A percentile compares a stretch with the other conserved stretches of the same genome.
These are phyloP conservation scores for Trypethelium eluteriae DNA, from an alignment of 495 filamentous ascomycete genomes.

Conservation along the genomic window DNA sequence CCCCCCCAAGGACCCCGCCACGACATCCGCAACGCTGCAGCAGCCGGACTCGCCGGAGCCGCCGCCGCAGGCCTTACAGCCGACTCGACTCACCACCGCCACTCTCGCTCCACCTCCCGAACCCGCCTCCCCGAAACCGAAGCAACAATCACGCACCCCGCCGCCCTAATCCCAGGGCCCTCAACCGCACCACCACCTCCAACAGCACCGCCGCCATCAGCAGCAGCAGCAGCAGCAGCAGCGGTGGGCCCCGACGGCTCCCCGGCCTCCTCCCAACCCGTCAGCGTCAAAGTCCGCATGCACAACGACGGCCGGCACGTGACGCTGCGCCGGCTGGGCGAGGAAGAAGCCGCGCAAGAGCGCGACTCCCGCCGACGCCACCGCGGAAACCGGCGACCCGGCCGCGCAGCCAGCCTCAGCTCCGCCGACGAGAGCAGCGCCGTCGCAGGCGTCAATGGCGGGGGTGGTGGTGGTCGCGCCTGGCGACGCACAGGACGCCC, in stretches of 20 bases:
- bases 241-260: slow-evolving; percentile 34
- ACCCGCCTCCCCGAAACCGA: slow-evolving; percentile 39
- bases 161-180: too few species aligned
- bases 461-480: slow-evolving; percentile 24
- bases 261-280: slow-evolving; percentile 42
- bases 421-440: slow-evolving; percentile 28
- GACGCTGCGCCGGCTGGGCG: slow-evolving; percentile 70
- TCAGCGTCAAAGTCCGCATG: slow-evolving; percentile 73
- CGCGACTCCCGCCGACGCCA: slow-evolving; percentile 48
- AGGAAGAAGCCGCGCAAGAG: slow-evolving; percentile 66
- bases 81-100: slow-evolving; percentile 30
- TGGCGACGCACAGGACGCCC: slow-evolving; percentile 25
- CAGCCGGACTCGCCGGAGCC: slow-evolving; percentile 14
- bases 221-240: slow-evolving; percentile 33
- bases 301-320: slow-evolving; percentile 73
- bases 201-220: slow-evolving; percentile 34
- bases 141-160: slow-evolving; percentile 33
- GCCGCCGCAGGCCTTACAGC: slow-evolving; percentile 37
- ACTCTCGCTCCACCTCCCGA: slow-evolving; percentile 9
- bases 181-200: too few species aligned
- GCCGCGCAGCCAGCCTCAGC: slow-evolving; percentile 27
- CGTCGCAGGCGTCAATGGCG: slow-evolving; percentile 13
- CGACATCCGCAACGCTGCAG: slow-evolving; percentile 8
- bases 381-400: slow-evolving; percentile 21
- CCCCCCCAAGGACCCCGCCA: slow-evolving; percentile 29